Evolutionary conservation across 2,329 filamentous ascomycete genomes (phyloP).

Genomic region (Fusarium pseudocircinatum): DNA sequence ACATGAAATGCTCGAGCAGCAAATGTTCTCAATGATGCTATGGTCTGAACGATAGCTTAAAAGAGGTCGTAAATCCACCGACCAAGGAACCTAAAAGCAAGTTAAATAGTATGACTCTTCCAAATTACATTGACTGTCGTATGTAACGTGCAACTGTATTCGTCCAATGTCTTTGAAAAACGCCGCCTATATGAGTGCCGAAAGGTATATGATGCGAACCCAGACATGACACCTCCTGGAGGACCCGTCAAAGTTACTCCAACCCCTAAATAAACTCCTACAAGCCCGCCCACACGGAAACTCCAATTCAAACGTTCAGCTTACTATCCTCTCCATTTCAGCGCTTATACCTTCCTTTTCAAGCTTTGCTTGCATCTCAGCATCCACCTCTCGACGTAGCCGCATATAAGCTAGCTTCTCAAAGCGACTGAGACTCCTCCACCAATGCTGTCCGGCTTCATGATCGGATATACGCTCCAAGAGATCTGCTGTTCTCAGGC

Average conservation of each 20-base stretch:
- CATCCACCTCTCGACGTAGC: slow-evolving; percentile 73
- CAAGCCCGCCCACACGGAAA: neutral
- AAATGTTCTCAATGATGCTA: slow-evolving; percentile 1
- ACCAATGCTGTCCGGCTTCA: slow-evolving; percentile 93
- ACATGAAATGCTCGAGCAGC: slow-evolving; percentile 4
- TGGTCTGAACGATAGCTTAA: slow-evolving; percentile 7
- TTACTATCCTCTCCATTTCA: slow-evolving; percentile 59
- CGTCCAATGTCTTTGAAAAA: slow-evolving; percentile 34
- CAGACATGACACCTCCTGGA: slow-evolving; percentile 32
- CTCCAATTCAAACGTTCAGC: slow-evolving; percentile 49
- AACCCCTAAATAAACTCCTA: slow-evolving; percentile 15
- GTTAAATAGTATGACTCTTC: slow-evolving; percentile 23
- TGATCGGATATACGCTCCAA: slow-evolving; percentile 85
- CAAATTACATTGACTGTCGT: neutral
- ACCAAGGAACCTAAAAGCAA: slow-evolving; percentile 26
- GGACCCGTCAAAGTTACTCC: slow-evolving; percentile 24
- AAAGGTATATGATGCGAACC: slow-evolving; percentile 30
- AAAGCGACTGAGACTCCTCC: slow-evolving; percentile 85
- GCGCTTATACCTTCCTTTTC: slow-evolving; percentile 56
- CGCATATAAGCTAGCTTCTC: slow-evolving; percentile 87
- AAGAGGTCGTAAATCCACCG: neutral
- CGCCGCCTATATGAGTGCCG: slow-evolving; percentile 37
- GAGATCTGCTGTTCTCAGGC: slow-evolving; percentile 79
- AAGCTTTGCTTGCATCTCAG: slow-evolving; percentile 58
- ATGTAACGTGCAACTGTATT: slow-evolving; percentile 3